Base-by-base conservation (phyloP, 2,329 filamentous ascomycete species). In the Thyridium curvatum region DNA sequence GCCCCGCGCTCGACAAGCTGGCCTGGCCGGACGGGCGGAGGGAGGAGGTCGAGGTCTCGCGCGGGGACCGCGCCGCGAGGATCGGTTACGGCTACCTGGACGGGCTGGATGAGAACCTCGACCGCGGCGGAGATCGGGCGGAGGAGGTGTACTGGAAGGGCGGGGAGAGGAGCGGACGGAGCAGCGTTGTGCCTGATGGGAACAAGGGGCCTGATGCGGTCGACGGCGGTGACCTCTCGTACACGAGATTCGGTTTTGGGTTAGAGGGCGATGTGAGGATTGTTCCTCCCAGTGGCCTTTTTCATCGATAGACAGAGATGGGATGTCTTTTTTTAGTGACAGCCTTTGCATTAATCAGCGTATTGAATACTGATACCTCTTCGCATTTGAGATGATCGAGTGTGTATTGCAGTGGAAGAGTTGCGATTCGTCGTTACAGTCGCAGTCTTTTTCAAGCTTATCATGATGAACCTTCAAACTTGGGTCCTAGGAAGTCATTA, bases 1-100 rank as follows among this genome's bases (percentile, higher is more conserved):
- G 64, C 2, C 56, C 54, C 2, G 59, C 59, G n/a, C 50, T 66
- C 3, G 62, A 67, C 34, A 54, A 50, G 34, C 45, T 66, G 16
- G 50, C 49, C 2, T 53, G 53, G 46, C 28, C 26, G 35, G 42
- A 44, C 30, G 35, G 16, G 4, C 12, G 29, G 8, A 17, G 29
- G 30, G 17, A 4, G 35, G 21, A 13, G 32, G 21, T 16, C n/a
- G 43, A 14, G 36, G 42, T 1, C 38, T 45, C 30, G 49, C 55
- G 18, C 46, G 49, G 51, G 31, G 46, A 56, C 3, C 43, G 50
- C 18, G 39, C 44, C 4, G 41, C 44, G 2, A 34, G 37, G 35
- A 39, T 56, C 12, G 53, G 54, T 3, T 57, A 55, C 7, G 54
- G 54, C 0, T 39, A 51, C 8, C 35, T 53, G 2, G 41, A 43